Percentiles rank a stretch among this genome's conserved stretches.
Evolutionary conservation across 202 grass and related monocot genomes (phyloP).

Genomic region (Cymbopogon flexuosus): DNA sequence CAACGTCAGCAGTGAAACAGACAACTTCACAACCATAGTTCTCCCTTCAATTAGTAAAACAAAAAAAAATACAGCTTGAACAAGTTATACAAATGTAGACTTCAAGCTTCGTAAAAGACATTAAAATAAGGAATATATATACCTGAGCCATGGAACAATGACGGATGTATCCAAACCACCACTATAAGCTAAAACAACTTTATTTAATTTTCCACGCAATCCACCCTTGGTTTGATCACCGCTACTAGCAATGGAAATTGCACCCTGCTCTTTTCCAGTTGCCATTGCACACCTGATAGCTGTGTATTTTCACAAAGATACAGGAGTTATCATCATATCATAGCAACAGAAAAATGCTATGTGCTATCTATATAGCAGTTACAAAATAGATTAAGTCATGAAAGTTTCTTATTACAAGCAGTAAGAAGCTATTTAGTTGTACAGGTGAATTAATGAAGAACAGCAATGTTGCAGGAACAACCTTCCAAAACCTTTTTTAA

Average conservation of each 20-base stretch:
- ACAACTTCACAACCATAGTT: slow-evolving; percentile 98
- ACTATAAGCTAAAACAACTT: slow-evolving; percentile 96
- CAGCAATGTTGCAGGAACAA: not conserved
- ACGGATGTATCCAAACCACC: slow-evolving; percentile 88
- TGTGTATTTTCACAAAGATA: slow-evolving; percentile 6
- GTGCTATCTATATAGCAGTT: not conserved
- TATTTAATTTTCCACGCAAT: slow-evolving; percentile 73
- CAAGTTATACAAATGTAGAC: not conserved
- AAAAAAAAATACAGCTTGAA: not conserved
- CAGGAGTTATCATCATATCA: not conserved
- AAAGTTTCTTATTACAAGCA: not conserved
- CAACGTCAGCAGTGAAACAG: slow-evolving; percentile 97
- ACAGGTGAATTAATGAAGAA: not conserved
- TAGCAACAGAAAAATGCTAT: not conserved
- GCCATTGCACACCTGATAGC: slow-evolving; percentile 54
- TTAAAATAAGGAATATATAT: slow-evolving; percentile 1
- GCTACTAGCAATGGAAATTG: slow-evolving; percentile 10
- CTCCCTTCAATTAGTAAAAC: slow-evolving; percentile 55
- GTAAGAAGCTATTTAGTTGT: not conserved
- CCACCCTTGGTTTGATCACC: slow-evolving; percentile 36
- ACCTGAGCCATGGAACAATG: slow-evolving; percentile 96
- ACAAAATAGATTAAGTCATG: not conserved
- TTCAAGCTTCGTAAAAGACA: not conserved
- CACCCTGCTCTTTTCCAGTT: slow-evolving; percentile 39
- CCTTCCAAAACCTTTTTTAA: not conserved